Conservation (phyloP, 768 basidiomycete genomes). For the Hygrophorus russula region DNA sequence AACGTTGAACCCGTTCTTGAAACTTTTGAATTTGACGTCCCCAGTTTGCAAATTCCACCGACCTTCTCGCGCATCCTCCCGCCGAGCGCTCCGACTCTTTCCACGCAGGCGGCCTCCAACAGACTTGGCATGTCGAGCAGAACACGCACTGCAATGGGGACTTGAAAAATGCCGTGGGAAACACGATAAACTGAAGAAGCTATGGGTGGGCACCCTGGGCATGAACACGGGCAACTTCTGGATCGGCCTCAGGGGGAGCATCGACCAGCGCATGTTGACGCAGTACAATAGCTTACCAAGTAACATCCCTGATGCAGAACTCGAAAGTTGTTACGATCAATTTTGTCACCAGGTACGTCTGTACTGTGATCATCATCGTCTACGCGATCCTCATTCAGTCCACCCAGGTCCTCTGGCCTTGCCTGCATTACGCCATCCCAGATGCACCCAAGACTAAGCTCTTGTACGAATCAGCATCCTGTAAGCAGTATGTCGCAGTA, state of each 20-base stretch:
- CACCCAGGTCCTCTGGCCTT: conserved; percentile 67
- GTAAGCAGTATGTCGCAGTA: conserved; percentile 78
- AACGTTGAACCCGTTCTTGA: too few species aligned
- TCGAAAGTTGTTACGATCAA: conserved; percentile 71
- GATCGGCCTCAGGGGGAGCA: conserved; percentile 40
- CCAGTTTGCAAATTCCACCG: too few species aligned
- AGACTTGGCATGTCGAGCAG: conserved; percentile 34
- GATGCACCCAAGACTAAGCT: conserved; percentile 79
- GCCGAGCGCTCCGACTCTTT: conserved; percentile 17
- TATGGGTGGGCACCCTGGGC: conserved; percentile 69
- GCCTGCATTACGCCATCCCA: conserved; percentile 76
- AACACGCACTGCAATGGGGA: conserved; percentile 78
- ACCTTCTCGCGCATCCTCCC: conserved; percentile 40
- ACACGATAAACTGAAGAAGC: conserved; percentile 38
- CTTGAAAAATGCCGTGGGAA: conserved; percentile 70
- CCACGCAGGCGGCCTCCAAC: conserved; percentile 12
- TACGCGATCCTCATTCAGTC: conserved; percentile 11
- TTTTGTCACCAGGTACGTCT: conserved; percentile 68
- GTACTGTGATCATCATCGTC: conserved; percentile 10
- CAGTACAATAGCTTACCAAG: conserved; percentile 38
- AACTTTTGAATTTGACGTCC: too few species aligned
- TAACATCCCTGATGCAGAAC: conserved; percentile 77
- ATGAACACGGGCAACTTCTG: conserved; percentile 55
- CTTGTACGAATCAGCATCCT: conserved; percentile 72
- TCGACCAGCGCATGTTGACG: conserved; percentile 40